phyloP scores from a whole-genome alignment of 805 yeast species.

The Ascoidea tarda region DNA sequence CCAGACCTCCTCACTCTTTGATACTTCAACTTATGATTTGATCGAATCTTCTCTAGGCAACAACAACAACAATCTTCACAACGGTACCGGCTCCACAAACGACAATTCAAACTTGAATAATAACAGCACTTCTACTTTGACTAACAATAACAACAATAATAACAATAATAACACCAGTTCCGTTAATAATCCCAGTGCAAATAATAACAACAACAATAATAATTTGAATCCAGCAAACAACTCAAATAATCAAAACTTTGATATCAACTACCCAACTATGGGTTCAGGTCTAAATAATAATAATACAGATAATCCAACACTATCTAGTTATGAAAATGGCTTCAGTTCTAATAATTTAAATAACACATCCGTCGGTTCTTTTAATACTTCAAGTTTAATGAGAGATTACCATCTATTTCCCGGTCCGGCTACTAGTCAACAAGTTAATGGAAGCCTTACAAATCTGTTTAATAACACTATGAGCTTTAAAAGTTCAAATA shows the following conservation, averaged over 20 bases:
- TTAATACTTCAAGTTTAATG: neutral
- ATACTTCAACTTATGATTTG: constrained; percentile 2
- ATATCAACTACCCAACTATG: no score
- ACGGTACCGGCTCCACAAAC: neutral
- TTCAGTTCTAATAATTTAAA: no score
- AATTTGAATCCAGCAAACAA: no score
- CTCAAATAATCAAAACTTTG: neutral
- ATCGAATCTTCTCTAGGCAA: neutral
- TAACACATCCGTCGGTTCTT: neutral
- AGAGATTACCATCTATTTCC: neutral
- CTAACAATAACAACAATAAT: neutral
- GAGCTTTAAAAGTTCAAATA: no score
- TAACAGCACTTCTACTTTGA: neutral
- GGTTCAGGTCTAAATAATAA: no score
- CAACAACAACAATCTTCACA: neutral
- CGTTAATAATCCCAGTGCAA: neutral
- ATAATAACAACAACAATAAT: no score
- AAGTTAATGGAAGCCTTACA: neutral
- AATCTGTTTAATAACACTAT: no score
- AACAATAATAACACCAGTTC: neutral
- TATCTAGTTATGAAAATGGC: no score
- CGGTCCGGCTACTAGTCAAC: neutral
- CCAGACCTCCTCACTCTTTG: constrained; percentile 1
- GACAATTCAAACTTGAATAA: neutral
- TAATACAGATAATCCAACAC: no score